Evolutionary conservation across 164 flowering plant genomes (phyloP), one percentile per base, ranked within the genome.

Genomic region (Amborella trichopoda): DNA sequence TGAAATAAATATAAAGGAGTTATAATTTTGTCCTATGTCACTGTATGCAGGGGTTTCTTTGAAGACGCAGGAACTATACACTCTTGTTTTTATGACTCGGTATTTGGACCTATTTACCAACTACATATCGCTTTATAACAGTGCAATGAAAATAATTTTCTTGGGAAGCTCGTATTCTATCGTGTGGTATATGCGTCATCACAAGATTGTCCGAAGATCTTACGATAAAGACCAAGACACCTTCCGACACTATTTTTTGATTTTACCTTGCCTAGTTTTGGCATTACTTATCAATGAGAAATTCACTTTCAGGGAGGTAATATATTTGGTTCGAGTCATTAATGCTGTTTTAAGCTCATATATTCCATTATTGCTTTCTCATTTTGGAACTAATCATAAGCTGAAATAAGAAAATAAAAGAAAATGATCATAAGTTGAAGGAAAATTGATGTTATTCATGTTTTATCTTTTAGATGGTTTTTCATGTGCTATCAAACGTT

Each of bases 41-140:
- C 48, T 46, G 27, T 49, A 2, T 70, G 69, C 75, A 89, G 97
- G 97, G n/a, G 26, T 84, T 66, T 89, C 97, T 22, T 66, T 89
- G 78, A 89, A 82, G 87, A 89, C 95, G 14, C 95, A 89, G 60
- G 97, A 89, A 54, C 78, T 89, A 32, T 89, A 78, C 53, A 90
- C 93, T 21, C 26, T 83, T 59, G 97, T 90, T 46, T 90, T 86
- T 67, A 74, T 73, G 14, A 68, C 80, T 50, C 87, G 94, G 46
- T 90, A 90, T 71, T 66, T 86, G 78, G 97, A 90, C 58, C 74
- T 90, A 14, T 83, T 90, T 55, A 83, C 86, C 1, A 51, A 65
- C 58, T 85, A 51, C 44, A 54, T 83, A 30, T 90, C 97, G 13
- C 49, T 83, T 4, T 90, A 90, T 41, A 90, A 90, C 45, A 79